phyloP scores from a whole-genome alignment of 768 basidiomycete species.

The Amanita jacksonii region DNA sequence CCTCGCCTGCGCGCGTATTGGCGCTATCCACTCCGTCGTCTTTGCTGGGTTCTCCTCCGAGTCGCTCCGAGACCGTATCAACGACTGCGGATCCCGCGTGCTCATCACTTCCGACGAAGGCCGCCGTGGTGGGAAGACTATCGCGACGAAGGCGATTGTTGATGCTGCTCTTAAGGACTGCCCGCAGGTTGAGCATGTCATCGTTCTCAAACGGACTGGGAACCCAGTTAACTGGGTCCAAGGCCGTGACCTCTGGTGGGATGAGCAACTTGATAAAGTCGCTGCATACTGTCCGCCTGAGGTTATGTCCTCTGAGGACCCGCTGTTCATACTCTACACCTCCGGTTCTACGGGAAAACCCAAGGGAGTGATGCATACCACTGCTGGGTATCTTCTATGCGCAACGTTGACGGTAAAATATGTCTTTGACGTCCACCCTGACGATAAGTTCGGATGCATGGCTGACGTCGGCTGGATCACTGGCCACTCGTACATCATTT shows the following conservation, averaged over 20 bases:
- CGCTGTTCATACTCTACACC: constrained; percentile 97
- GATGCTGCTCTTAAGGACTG: constrained; percentile 84
- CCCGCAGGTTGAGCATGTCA: constrained; percentile 80
- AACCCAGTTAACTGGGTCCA: constrained; percentile 69
- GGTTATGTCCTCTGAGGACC: constrained; percentile 88
- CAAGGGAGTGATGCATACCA: constrained; percentile 92
- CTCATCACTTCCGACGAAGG: constrained; percentile 96
- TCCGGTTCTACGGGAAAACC: constrained; percentile 94
- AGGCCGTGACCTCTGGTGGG: constrained; percentile 94
- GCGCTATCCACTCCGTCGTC: constrained; percentile 93
- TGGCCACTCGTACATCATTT: constrained; percentile 94
- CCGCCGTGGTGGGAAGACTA: constrained; percentile 84
- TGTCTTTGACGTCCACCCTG: constrained; percentile 96
- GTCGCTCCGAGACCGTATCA: constrained; percentile 83
- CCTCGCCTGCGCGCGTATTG: constrained; percentile 95
- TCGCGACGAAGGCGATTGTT: constrained; percentile 90
- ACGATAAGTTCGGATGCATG: constrained; percentile 96
- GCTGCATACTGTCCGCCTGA: constrained; percentile 84
- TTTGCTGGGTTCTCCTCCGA: constrained; percentile 97
- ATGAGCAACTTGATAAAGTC: constrained; percentile 81
- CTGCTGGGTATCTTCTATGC: constrained; percentile 84
- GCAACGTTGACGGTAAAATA: constrained; percentile 92
- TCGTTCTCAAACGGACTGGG: constrained; percentile 86
- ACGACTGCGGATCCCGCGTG: constrained; percentile 85
- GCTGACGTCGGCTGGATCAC: constrained; percentile 99